Percentiles rank a stretch among this genome's conserved stretches.
These are phyloP conservation scores for Arthrobotrys sphaeroides DNA, from an alignment of 2,329 filamentous ascomycete species.

Conservation along the genomic window DNA sequence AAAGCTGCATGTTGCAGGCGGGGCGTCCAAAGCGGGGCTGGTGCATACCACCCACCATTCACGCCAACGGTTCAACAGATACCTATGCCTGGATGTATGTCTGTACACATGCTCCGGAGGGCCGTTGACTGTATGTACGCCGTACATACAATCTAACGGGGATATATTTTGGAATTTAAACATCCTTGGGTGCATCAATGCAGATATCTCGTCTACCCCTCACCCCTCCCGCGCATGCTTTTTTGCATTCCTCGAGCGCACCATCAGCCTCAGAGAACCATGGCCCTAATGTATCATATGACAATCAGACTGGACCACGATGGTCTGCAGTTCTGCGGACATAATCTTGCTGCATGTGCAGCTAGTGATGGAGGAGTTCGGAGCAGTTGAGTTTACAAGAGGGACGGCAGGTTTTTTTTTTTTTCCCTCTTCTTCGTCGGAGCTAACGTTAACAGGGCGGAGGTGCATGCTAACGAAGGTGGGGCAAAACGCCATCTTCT, in stretches of 20 bases:
- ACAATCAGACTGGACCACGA: slow-evolving; percentile 31
- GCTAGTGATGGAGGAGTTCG: slow-evolving; percentile 40
- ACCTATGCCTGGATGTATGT: not conserved
- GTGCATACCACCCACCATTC: slow-evolving; percentile 15
- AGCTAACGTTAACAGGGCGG: slow-evolving; percentile 22
- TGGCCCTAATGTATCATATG: slow-evolving; percentile 32
- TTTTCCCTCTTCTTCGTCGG: no score
- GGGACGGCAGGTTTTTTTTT: slow-evolving; percentile 32
- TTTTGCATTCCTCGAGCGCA: slow-evolving; percentile 12
- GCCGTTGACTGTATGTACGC: no score
- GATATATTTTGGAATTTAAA: slow-evolving; percentile 18
- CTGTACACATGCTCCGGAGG: not conserved
- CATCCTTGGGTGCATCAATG: slow-evolving; percentile 20
- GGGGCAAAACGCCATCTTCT: slow-evolving; percentile 30
- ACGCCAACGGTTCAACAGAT: slow-evolving; percentile 13
- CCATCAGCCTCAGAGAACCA: slow-evolving; percentile 9
- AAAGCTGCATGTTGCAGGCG: slow-evolving; percentile 25
- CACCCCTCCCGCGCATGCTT: not conserved
- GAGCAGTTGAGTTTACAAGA: slow-evolving; percentile 14
- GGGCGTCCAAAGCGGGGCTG: slow-evolving; percentile 50
- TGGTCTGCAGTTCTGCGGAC: slow-evolving; percentile 17
- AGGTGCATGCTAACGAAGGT: slow-evolving; percentile 34
- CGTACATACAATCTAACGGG: slow-evolving; percentile 9
- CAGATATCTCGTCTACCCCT: slow-evolving; percentile 16
- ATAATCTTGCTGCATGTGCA: slow-evolving; percentile 29